A percentile compares a stretch with the other conserved stretches of the same genome.
Conservation (phyloP, 352 stramenopile species). For the Salisapilia sapeloensis region DNA sequence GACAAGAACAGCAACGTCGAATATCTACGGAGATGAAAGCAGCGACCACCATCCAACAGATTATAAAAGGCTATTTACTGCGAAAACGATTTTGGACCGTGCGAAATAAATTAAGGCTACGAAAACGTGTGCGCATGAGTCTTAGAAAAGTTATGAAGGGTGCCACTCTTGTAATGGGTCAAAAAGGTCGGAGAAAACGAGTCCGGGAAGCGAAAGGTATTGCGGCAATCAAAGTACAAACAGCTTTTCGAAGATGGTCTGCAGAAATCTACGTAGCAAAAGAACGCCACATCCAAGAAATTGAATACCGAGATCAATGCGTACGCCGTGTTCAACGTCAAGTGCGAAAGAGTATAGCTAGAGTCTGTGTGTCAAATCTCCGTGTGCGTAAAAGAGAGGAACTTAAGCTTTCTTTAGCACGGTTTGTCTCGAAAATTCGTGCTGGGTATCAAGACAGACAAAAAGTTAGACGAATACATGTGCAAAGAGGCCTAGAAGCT, state of each 20-base stretch:
- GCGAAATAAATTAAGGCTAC: conserved; percentile 29
- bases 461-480: conserved; percentile 13
- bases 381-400: conserved; percentile 7
- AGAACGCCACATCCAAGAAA: conserved; percentile 6
- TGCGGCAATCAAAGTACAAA: conserved; percentile 17
- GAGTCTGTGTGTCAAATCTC: conserved; percentile 9
- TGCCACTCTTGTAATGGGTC: conserved; percentile 37
- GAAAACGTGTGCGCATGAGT: conserved; percentile 39
- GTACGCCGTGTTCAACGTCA: conserved; percentile 13
- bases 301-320: conserved; percentile 7
- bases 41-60: conserved; percentile 29
- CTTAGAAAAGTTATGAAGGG: conserved; percentile 42
- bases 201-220: conserved; percentile 7
- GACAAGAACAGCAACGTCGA: conserved; percentile 10
- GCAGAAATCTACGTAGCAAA: conserved; percentile 12
- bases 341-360: conserved; percentile 15
- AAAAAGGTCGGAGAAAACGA: conserved; percentile 25
- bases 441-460: conserved; percentile 26
- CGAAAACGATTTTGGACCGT: conserved; percentile 25
- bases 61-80: conserved; percentile 29
- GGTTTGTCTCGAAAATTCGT: conserved; percentile 13
- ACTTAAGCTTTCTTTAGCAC: conserved; percentile 9
- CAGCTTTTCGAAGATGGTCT: conserved; percentile 10
- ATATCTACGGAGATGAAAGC: conserved; percentile 18
- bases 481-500: conserved; percentile 10